phyloP scores from a whole-genome alignment of 129 eudicot genomes.

The Dittrichia graveolens region DNA sequence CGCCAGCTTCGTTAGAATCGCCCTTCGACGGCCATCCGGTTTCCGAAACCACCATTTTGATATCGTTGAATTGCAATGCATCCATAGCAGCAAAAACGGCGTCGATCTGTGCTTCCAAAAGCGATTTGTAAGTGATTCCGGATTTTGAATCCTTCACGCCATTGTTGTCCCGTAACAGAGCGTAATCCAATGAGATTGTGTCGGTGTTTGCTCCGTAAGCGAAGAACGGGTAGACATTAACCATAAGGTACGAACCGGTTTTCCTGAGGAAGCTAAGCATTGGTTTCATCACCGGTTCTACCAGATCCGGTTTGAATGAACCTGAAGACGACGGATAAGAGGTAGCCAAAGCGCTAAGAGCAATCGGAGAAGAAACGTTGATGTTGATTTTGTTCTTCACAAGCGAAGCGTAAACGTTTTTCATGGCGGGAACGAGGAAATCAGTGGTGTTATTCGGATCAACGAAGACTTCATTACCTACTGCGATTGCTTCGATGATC shows the following conservation, averaged over 20 bases:
- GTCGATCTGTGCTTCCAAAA: constrained; percentile 86
- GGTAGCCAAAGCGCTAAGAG: constrained; percentile 58
- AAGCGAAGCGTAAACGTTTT: constrained; percentile 62
- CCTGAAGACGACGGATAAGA: constrained; percentile 92
- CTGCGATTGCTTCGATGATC: constrained; percentile 67
- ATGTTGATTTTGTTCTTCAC: constrained; percentile 43
- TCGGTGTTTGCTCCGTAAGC: constrained; percentile 73
- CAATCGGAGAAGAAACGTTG: constrained; percentile 77
- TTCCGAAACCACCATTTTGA: constrained; percentile 67
- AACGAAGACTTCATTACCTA: constrained; percentile 86
- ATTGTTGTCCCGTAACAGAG: constrained; percentile 51
- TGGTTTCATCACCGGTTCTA: constrained; percentile 75
- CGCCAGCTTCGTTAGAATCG: constrained; percentile 70
- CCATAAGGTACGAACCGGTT: constrained; percentile 73
- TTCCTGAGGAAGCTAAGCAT: constrained; percentile 62
- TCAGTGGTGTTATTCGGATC: constrained; percentile 59
- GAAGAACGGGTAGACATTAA: constrained; percentile 88
- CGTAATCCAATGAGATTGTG: constrained; percentile 77
- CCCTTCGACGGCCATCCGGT: constrained; percentile 98
- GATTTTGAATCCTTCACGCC: constrained; percentile 65
- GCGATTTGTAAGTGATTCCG: constrained; percentile 61
- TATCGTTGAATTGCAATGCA: constrained; percentile 46
- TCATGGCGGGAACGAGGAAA: constrained; percentile 84
- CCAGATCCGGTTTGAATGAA: constrained; percentile 61
- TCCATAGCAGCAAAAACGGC: constrained; percentile 82